A percentile compares a stretch with the other conserved stretches of the same genome.
phyloP scores from a whole-genome alignment of 352 stramenopile species.

The Phytophthora vignae region DNA sequence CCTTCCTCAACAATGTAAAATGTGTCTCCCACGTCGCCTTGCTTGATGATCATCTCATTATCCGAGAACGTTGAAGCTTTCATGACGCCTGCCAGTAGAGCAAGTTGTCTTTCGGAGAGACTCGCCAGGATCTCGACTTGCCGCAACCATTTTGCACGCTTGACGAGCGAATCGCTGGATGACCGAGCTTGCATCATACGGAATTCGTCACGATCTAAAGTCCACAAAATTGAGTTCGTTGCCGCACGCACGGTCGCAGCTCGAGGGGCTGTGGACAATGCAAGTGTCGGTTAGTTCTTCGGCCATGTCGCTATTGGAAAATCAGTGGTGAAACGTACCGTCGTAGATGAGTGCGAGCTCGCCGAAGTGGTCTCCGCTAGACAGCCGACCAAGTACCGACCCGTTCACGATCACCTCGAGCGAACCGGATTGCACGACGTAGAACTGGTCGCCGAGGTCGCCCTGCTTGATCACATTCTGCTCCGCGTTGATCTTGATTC shows the following conservation, averaged over 20 bases:
- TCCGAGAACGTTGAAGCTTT: conserved; percentile 73
- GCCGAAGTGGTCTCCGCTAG: conserved; percentile 85
- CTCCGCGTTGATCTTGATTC: conserved; percentile 57
- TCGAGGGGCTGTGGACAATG: conserved; percentile 65
- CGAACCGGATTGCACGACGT: conserved; percentile 75
- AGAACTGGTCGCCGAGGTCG: conserved; percentile 94
- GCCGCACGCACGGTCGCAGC: conserved; percentile 92
- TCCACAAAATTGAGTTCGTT: conserved; percentile 90
- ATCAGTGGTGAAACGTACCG: conserved; percentile 30
- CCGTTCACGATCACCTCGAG: conserved; percentile 81
- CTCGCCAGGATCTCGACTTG: conserved; percentile 79
- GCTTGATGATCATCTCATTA: conserved; percentile 80
- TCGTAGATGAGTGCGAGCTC: conserved; percentile 93
- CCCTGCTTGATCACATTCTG: conserved; percentile 94
- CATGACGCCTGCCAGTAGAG: conserved; percentile 69
- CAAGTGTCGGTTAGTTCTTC: neutral
- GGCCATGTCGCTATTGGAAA: neutral
- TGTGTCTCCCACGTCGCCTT: conserved; percentile 82
- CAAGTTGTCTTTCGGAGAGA: conserved; percentile 71
- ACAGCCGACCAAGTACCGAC: conserved; percentile 64
- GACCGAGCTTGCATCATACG: conserved; percentile 77
- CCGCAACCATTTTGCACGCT: conserved; percentile 73
- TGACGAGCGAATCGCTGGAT: conserved; percentile 80
- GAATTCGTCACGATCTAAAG: conserved; percentile 91
- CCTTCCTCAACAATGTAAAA: conserved; percentile 88